Evolutionary conservation across 306 rosid genomes (phyloP).

Genomic region (Gastrolobium bilobum): DNA sequence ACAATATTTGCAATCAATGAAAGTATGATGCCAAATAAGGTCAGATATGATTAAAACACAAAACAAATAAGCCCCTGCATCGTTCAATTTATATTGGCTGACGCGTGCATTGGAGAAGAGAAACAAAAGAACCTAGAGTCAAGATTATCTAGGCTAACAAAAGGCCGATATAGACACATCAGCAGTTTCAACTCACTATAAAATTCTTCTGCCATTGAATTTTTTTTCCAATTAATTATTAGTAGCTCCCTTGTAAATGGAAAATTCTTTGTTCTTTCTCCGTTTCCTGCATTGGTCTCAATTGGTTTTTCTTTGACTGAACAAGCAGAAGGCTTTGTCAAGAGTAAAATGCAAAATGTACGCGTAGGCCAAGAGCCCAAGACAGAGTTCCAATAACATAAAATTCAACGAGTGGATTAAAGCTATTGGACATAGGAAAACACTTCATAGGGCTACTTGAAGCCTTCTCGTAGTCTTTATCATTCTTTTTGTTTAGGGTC

Average conservation of each 20-base stretch:
- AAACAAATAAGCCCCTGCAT: slow-evolving; percentile 21
- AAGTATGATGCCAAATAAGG: slow-evolving; percentile 3
- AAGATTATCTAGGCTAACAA: background rate
- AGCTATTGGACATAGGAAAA: slow-evolving; percentile 25
- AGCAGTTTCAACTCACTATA: slow-evolving; percentile 4
- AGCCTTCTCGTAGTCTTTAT: background rate
- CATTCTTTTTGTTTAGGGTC: background rate
- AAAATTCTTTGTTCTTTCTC: background rate
- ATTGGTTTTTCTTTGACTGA: background rate
- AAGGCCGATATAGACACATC: slow-evolving; percentile 23
- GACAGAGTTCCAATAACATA: slow-evolving; percentile 39
- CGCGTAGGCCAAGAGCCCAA: slow-evolving; percentile 43
- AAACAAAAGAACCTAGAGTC: slow-evolving; percentile 18
- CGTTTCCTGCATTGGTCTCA: slow-evolving; percentile 7
- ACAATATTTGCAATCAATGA: slow-evolving; percentile 10
- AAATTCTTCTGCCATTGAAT: background rate
- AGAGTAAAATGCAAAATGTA: slow-evolving; percentile 18
- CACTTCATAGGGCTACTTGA: slow-evolving; percentile 8
- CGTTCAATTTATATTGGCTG: slow-evolving; percentile 16
- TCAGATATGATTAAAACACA: background rate
- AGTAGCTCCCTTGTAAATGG: background rate
- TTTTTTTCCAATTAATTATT: background rate
- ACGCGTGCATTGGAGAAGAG: slow-evolving; percentile 8
- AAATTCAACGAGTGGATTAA: background rate
- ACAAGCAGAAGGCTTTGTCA: background rate